A percentile compares a stretch with the other conserved stretches of the same genome.
phyloP scores from a whole-genome alignment of 2,329 filamentous ascomycete species.

The Plectosphaerella sp. region DNA sequence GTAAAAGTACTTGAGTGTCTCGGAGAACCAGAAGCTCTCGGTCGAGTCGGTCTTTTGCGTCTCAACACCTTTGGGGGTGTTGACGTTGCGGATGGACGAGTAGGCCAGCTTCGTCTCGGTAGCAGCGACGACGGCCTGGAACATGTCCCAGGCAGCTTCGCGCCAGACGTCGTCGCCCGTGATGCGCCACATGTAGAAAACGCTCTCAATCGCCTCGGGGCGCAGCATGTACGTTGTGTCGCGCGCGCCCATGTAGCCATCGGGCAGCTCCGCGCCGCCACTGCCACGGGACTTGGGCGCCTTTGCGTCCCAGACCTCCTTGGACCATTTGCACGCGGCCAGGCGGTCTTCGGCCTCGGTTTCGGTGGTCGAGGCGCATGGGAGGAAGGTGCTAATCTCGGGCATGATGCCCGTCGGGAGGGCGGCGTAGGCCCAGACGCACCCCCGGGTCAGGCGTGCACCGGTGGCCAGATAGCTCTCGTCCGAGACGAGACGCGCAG shows the following conservation, averaged over 20 bases:
- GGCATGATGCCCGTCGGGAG: constrained; percentile 51
- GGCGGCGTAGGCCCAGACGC: constrained; percentile 48
- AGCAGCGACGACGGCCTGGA: constrained; percentile 33
- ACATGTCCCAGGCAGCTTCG: constrained; percentile 45
- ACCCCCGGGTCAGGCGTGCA: constrained; percentile 45
- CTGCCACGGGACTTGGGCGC: constrained; percentile 5
- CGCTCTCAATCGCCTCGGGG: constrained; percentile 48
- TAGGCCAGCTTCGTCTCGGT: constrained; percentile 39
- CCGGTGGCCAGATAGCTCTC: constrained; percentile 41
- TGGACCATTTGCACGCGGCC: constrained; percentile 29
- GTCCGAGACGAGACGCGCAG: constrained; percentile 50
- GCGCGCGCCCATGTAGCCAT: constrained; percentile 54
- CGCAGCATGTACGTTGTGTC: constrained; percentile 39
- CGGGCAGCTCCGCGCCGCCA: constrained; percentile 29
- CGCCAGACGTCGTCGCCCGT: constrained; percentile 39
- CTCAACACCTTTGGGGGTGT: constrained; percentile 1
- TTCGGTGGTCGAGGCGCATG: constrained; percentile 18
- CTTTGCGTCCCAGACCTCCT: constrained; percentile 14
- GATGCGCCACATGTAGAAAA: constrained; percentile 47
- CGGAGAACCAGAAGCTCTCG: constrained; percentile 65
- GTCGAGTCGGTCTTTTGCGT: constrained; percentile 13
- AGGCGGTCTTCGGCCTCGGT: constrained; percentile 12
- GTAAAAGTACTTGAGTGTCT: constrained; percentile 77
- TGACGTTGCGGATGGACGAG: constrained; percentile 27
- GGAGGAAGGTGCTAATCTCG: constrained; percentile 37